Conservation (phyloP, 352 stramenopile genomes). For the Globisporangium okanoganense region DNA sequence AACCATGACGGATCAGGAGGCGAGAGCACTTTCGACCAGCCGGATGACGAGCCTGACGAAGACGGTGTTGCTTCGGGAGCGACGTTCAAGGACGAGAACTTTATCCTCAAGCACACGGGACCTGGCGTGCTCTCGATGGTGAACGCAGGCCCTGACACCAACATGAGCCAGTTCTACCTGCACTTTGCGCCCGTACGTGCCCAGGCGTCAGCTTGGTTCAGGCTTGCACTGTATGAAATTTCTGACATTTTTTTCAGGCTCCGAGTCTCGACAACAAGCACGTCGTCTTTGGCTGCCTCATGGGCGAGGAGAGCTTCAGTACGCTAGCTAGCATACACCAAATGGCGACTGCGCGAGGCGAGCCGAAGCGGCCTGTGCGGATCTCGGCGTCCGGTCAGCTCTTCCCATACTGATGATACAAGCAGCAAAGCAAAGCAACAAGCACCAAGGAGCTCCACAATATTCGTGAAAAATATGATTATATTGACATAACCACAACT, state of each 20-base stretch:
- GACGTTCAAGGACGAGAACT: constrained; percentile 94
- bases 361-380: constrained; percentile 41
- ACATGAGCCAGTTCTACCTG: constrained; percentile 97
- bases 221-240: not conserved
- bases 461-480: constrained; percentile 8
- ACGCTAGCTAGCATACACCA: constrained; percentile 45
- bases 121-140: constrained; percentile 92
- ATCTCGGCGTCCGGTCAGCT: constrained; percentile 49
- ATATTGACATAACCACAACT: constrained; percentile 9
- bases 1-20: constrained; percentile 74
- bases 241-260: constrained; percentile 25
- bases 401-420: constrained; percentile 20
- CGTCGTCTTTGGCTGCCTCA: constrained; percentile 71
- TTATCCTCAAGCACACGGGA: constrained; percentile 86
- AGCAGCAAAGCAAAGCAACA: no score
- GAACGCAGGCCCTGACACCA: constrained; percentile 93
- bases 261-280: constrained; percentile 72
- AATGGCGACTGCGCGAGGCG: constrained; percentile 43
- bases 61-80: constrained; percentile 14
- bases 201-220: not conserved
- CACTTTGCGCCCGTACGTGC: constrained; percentile 31
- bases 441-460: not conserved
- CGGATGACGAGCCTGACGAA: constrained; percentile 8
- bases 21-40: constrained; percentile 83
- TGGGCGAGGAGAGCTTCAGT: constrained; percentile 42